A percentile compares a stretch with the other conserved stretches of the same genome.
Evolutionary conservation across 192 early-diverging fungal genomes (phyloP).

Genomic region (Glomus cerebriforme): DNA sequence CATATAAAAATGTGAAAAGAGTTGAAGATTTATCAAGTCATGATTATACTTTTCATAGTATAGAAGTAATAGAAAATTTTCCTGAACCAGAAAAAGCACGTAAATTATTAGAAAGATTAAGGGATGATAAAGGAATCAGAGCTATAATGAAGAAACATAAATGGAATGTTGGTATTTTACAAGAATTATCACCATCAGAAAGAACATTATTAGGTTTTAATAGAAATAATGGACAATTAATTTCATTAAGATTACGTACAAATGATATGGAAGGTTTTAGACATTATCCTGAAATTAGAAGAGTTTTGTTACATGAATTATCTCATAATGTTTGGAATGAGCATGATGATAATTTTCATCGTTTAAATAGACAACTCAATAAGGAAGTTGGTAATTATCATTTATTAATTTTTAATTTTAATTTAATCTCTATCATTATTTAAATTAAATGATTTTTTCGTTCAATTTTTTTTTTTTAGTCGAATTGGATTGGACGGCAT

Average conservation of each 20-base stretch:
- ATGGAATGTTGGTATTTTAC: slow-evolving; percentile 69
- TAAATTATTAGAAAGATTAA: slow-evolving; percentile 63
- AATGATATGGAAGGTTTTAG: slow-evolving; percentile 77
- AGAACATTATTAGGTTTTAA: slow-evolving; percentile 70
- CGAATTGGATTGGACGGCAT: slow-evolving; percentile 50
- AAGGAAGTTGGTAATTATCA: slow-evolving; percentile 51
- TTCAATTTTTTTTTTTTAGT: slow-evolving; percentile 25
- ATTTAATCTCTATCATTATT: slow-evolving; percentile 8
- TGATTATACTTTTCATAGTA: slow-evolving; percentile 60
- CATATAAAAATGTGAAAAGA: slow-evolving; percentile 21
- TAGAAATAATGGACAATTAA: slow-evolving; percentile 68
- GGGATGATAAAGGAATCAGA: slow-evolving; percentile 62
- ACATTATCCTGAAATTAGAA: slow-evolving; percentile 64
- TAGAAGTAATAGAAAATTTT: slow-evolving; percentile 62
- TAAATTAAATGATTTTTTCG: too few species aligned
- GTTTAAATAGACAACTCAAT: slow-evolving; percentile 72
- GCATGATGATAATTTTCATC: slow-evolving; percentile 75
- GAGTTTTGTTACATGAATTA: slow-evolving; percentile 78
- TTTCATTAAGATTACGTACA: slow-evolving; percentile 76
- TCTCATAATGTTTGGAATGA: slow-evolving; percentile 71
- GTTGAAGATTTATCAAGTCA: slow-evolving; percentile 5
- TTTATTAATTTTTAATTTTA: not conserved
- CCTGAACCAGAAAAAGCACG: slow-evolving; percentile 52
- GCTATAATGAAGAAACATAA: slow-evolving; percentile 59
- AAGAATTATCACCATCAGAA: slow-evolving; percentile 71